Percentiles rank a stretch among this genome's conserved stretches.
Conservation (phyloP, 345 rosid species). For the Eucalyptus erythrocorys region DNA sequence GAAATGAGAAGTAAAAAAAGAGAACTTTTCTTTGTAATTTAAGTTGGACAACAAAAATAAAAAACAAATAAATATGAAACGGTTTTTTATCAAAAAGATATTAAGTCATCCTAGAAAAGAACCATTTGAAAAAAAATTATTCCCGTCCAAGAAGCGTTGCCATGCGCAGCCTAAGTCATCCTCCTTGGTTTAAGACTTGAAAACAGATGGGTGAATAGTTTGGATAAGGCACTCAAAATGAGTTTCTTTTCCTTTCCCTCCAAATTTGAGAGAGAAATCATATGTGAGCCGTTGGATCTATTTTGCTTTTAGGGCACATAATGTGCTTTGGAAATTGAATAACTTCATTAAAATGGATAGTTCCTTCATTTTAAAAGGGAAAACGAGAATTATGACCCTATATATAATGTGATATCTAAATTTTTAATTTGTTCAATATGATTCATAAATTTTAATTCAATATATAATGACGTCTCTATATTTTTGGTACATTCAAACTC, state of each 20-base stretch:
- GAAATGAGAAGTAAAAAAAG: no score
- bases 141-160: no score
- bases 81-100: no score
- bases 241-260: background rate
- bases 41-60: no score
- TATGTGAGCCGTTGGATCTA: background rate
- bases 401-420: no score
- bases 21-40: background rate
- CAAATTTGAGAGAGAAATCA: background rate
- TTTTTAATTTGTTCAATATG: no score
- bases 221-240: background rate
- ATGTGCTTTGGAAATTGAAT: background rate
- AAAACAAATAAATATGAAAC: no score
- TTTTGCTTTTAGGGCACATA: background rate
- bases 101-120: no score
- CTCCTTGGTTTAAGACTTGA: background rate
- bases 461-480: accelerated
- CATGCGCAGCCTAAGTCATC: no score
- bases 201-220: background rate
- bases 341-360: background rate
- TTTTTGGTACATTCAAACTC: no score
- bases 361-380: background rate
- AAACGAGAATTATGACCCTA: background rate
- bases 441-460: no score
- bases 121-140: no score